These are phyloP conservation scores for Excoecaria cochinchinensis DNA, from an alignment of 345 rosid genomes.

Conservation along the genomic window DNA sequence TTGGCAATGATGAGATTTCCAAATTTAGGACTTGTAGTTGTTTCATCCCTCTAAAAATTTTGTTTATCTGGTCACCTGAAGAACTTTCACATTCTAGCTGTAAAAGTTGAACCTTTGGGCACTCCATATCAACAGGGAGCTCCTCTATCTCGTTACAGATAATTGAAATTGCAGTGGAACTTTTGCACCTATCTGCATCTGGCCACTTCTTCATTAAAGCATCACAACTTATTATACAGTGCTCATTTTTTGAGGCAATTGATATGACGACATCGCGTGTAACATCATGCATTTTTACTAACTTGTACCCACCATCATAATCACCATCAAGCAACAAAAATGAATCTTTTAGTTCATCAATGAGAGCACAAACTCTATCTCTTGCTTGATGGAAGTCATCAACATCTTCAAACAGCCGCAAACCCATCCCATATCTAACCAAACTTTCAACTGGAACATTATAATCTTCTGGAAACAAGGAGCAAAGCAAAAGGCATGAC, in stretches of 20 bases:
- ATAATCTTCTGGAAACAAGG: slow-evolving; percentile 10
- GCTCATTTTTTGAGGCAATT: neutral
- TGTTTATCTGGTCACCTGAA: neutral
- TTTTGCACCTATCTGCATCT: neutral
- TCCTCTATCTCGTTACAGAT: neutral
- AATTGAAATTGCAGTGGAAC: slow-evolving; percentile 2
- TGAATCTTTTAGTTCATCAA: neutral
- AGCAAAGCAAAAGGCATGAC: slow-evolving; percentile 11
- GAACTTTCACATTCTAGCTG: rapidly evolving
- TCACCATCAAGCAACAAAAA: slow-evolving; percentile 3
- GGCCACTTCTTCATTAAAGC: neutral
- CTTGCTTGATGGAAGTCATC: neutral
- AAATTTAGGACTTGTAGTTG: slow-evolving; percentile 23
- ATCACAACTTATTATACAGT: neutral
- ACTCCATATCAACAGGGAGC: slow-evolving; percentile 1
- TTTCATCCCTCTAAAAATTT: slow-evolving; percentile 13
- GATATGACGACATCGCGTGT: neutral
- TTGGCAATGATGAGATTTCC: slow-evolving; percentile 9
- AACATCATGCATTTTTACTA: slow-evolving; percentile 9
- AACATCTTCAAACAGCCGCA: slow-evolving; percentile 7
- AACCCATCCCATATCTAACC: slow-evolving; percentile 4
- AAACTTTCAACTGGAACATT: slow-evolving; percentile 9
- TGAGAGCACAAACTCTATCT: neutral
- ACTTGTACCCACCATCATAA: no score
- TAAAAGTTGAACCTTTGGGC: slow-evolving; percentile 18